Conservation (phyloP, 2,329 filamentous ascomycete species). For the Hypoxylon sp. region DNA sequence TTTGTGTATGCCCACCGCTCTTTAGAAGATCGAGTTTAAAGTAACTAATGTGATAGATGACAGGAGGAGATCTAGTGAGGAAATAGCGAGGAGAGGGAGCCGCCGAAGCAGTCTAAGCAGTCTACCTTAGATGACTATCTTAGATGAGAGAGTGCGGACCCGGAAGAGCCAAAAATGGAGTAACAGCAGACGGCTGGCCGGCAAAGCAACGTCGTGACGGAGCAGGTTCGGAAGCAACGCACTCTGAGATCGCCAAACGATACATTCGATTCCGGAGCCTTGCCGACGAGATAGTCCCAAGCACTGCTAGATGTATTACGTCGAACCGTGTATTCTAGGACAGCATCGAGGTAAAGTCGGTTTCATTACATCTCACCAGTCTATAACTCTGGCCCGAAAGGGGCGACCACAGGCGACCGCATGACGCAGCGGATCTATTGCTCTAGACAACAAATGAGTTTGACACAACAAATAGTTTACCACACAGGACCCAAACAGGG, state of each 20-base stretch:
- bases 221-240: conserved; percentile 45
- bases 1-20: conserved; percentile 66
- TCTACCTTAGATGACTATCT: conserved; percentile 39
- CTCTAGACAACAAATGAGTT: conserved; percentile 59
- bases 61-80: conserved; percentile 40
- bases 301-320: conserved; percentile 49
- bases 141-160: conserved; percentile 42
- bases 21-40: conserved; percentile 62
- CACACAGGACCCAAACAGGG: conserved; percentile 59
- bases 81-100: conserved; percentile 42
- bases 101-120: conserved; percentile 39
- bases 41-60: conserved; percentile 60
- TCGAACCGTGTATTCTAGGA: conserved; percentile 48
- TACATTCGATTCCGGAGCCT: conserved; percentile 51
- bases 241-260: conserved; percentile 45
- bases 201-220: conserved; percentile 42
- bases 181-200: conserved; percentile 39
- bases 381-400: conserved; percentile 55
- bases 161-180: conserved; percentile 36
- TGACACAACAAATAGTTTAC: conserved; percentile 60
- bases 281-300: conserved; percentile 49
- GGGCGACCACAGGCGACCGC: conserved; percentile 59
- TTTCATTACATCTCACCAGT: conserved; percentile 60
- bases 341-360: conserved; percentile 57
- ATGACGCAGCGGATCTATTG: conserved; percentile 58